These are phyloP conservation scores for Trichoderma gracile DNA, from an alignment of 2,329 filamentous ascomycete genomes.

Conservation along the genomic window DNA sequence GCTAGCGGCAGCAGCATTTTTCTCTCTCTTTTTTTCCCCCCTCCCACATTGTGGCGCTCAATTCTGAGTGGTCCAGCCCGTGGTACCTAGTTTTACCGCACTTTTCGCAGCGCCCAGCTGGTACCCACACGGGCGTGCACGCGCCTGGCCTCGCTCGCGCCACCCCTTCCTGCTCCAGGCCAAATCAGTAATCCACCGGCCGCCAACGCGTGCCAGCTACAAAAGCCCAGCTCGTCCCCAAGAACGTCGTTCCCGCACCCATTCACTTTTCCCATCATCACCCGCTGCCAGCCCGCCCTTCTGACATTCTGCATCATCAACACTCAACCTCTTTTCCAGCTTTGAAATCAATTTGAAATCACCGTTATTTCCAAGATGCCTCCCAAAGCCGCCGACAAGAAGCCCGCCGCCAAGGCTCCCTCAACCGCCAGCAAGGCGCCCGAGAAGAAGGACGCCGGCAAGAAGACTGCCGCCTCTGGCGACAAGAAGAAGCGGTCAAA, in stretches of 20 bases:
- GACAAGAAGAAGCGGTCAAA: conserved; percentile 99
- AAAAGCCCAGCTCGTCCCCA: conserved; percentile 59
- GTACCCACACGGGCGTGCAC: conserved; percentile 20
- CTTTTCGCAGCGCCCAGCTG: neutral
- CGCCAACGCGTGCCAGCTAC: conserved; percentile 57
- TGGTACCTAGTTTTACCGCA: neutral
- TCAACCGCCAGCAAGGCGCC: conserved; percentile 67
- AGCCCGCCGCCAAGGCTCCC: conserved; percentile 96
- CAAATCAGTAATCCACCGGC: conserved; percentile 56
- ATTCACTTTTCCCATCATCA: conserved; percentile 46
- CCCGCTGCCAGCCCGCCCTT: conserved; percentile 35
- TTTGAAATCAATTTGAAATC: neutral
- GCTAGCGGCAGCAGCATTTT: neutral
- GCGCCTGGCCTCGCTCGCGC: conserved; percentile 28
- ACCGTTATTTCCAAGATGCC: conserved; percentile 69
- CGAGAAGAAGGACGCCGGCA: conserved; percentile 99
- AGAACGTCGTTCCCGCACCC: conserved; percentile 47
- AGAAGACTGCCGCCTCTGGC: conserved; percentile 95
- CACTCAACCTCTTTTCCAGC: conserved; percentile 28
- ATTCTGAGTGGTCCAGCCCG: neutral
- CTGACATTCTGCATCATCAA: conserved; percentile 29
- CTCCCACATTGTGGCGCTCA: too few relatives aligned
- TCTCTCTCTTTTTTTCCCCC: neutral
- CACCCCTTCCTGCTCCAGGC: conserved; percentile 40
- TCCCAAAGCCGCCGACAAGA: conserved; percentile 98